Evolutionary conservation across 169 alveolate species (phyloP).

Genomic region (Plasmodium coatneyi): DNA sequence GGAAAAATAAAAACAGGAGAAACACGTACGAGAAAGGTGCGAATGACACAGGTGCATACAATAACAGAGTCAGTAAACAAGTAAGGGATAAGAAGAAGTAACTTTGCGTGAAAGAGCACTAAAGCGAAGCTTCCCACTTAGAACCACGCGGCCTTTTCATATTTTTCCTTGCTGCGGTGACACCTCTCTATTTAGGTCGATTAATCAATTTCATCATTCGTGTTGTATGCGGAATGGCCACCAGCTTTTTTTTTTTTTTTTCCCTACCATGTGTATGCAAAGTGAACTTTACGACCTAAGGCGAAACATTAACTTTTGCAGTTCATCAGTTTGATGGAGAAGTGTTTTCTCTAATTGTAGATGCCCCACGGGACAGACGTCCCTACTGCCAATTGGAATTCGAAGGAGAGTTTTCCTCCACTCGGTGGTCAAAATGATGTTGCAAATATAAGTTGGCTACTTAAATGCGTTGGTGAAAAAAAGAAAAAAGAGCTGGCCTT

Average conservation of each 20-base stretch:
- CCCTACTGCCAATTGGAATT: neutral
- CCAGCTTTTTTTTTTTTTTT: neutral
- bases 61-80: neutral
- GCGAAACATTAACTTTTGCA: neutral
- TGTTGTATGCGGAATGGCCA: neutral
- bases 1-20: neutral
- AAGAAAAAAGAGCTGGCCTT: neutral
- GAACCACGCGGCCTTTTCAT: neutral
- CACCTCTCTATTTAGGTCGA: neutral
- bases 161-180: neutral
- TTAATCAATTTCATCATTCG: neutral
- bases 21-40: neutral
- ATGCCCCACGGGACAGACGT: neutral
- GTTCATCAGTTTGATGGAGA: neutral
- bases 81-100: neutral
- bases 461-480: neutral
- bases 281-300: neutral
- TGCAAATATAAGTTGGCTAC: neutral
- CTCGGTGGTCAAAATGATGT: neutral
- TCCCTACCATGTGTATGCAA: neutral
- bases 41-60: neutral
- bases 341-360: too few relatives aligned
- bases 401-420: neutral
- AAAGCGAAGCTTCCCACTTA: neutral
- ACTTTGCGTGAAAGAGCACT: neutral